phyloP scores from a whole-genome alignment of 306 rosid genomes.

The Quercus berberidifolia region DNA sequence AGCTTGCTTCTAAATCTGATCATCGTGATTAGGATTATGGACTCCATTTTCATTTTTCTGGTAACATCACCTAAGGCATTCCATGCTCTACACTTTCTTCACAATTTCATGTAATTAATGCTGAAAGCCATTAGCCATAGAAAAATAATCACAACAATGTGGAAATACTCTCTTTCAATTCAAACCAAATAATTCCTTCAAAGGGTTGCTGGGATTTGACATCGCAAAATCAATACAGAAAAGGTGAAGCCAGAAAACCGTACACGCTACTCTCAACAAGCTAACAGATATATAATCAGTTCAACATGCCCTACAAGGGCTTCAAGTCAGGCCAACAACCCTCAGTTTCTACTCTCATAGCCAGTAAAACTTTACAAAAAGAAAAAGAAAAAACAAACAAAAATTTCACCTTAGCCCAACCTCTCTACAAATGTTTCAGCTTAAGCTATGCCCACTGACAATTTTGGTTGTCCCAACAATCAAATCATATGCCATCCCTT shows the following conservation, averaged over 20 bases:
- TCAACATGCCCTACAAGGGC: not conserved
- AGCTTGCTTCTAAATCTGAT: too few relatives aligned
- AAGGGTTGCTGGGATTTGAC: constrained; percentile 18
- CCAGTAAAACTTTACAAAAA: constrained; percentile 11
- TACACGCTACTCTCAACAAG: not conserved
- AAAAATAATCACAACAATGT: not conserved
- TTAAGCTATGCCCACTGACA: constrained; percentile 60
- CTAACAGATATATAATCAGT: not conserved
- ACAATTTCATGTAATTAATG: not conserved
- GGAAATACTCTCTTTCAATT: constrained; percentile 1
- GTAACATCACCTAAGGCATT: not conserved
- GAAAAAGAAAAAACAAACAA: not conserved
- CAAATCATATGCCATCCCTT: constrained; percentile 93
- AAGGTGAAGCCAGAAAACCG: not conserved
- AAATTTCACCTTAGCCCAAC: constrained; percentile 42
- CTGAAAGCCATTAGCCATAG: not conserved
- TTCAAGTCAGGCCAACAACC: not conserved
- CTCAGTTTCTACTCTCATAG: not conserved
- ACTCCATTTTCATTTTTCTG: not conserved
- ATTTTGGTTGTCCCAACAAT: constrained; percentile 82
- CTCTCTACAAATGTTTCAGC: constrained; percentile 75
- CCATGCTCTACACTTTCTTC: not conserved
- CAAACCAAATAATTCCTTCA: constrained; percentile 10
- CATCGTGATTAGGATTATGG: not conserved
- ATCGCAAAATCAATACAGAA: constrained; percentile 4